Conservation (phyloP, 805 yeast species). For the Cyberlindnera galapagoensis region DNA sequence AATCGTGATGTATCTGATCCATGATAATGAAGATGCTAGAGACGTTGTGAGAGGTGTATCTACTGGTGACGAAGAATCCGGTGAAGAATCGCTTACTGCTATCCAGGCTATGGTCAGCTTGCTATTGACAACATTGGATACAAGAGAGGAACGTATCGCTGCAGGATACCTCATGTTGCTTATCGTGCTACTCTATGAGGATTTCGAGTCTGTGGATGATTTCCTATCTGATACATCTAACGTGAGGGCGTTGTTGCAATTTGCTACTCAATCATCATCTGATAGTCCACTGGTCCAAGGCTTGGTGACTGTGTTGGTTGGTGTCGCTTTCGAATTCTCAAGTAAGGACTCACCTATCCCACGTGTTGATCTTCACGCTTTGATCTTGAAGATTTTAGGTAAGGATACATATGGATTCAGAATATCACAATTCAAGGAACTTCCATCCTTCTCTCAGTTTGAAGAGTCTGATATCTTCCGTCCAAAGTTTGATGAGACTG, state of each 20-base stretch:
- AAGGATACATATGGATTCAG: slow-evolving; percentile 71
- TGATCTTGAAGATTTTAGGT: slow-evolving; percentile 70
- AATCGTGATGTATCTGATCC: slow-evolving; percentile 55
- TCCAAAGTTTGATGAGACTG: slow-evolving; percentile 67
- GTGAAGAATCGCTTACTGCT: slow-evolving; percentile 64
- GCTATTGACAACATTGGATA: slow-evolving; percentile 54
- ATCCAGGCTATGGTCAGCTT: slow-evolving; percentile 77
- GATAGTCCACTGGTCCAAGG: slow-evolving; percentile 63
- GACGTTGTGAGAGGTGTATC: slow-evolving; percentile 41
- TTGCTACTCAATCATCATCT: slow-evolving; percentile 44
- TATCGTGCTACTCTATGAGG: slow-evolving; percentile 72
- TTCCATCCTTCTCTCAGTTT: slow-evolving; percentile 46
- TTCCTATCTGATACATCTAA: slow-evolving; percentile 63
- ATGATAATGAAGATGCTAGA: slow-evolving; percentile 44
- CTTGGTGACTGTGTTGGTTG: slow-evolving; percentile 62
- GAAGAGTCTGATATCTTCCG: slow-evolving; percentile 43
- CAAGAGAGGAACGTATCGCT: slow-evolving; percentile 66
- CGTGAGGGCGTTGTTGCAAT: slow-evolving; percentile 63
- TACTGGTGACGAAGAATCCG: slow-evolving; percentile 52
- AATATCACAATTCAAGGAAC: slow-evolving; percentile 65
- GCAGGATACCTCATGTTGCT: slow-evolving; percentile 74
- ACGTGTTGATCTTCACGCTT: slow-evolving; percentile 51
- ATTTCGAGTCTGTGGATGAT: slow-evolving; percentile 65
- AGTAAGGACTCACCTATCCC: slow-evolving; percentile 44
- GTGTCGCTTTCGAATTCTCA: slow-evolving; percentile 81